Conservation (phyloP, 805 yeast species). For the Wickerhamomyces kurtzmanii region DNA sequence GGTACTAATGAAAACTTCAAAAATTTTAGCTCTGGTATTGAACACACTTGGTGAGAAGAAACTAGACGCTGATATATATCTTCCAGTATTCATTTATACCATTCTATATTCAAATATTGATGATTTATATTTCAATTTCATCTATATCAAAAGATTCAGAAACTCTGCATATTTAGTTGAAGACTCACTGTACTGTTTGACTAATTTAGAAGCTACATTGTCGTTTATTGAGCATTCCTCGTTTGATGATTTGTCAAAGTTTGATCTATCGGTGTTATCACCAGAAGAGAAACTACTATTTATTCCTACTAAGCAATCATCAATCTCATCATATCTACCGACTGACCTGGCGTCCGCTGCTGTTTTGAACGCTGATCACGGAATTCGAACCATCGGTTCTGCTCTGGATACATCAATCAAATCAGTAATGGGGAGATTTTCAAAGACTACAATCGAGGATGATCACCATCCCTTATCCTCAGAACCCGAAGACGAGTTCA, state of each 20-base stretch:
- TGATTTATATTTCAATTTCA: conserved; percentile 12
- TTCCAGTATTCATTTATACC: conserved; percentile 14
- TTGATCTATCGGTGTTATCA: background rate
- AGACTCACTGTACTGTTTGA: conserved; percentile 13
- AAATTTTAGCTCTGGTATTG: background rate
- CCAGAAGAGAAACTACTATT: background rate
- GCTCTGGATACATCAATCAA: conserved; percentile 3
- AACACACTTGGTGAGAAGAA: conserved; percentile 1
- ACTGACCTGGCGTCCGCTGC: background rate
- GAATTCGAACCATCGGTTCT: conserved; percentile 1
- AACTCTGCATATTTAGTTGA: conserved; percentile 7
- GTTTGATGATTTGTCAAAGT: background rate
- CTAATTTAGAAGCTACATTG: conserved; percentile 17
- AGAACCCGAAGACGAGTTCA: conserved; percentile 3
- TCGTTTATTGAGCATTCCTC: conserved; percentile 6
- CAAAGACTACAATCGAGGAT: background rate
- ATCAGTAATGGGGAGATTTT: conserved; percentile 2
- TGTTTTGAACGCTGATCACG: background rate
- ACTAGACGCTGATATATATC: conserved; percentile 13
- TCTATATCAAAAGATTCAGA: conserved; percentile 14
- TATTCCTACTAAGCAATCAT: background rate
- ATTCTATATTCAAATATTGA: conserved; percentile 4
- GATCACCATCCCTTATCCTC: background rate
- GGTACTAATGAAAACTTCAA: background rate
- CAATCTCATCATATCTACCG: background rate